A percentile compares a stretch with the other conserved stretches of the same genome.
Conservation (phyloP, 1,284 basidiomycete genomes). For the Boletus semigastroideus region DNA sequence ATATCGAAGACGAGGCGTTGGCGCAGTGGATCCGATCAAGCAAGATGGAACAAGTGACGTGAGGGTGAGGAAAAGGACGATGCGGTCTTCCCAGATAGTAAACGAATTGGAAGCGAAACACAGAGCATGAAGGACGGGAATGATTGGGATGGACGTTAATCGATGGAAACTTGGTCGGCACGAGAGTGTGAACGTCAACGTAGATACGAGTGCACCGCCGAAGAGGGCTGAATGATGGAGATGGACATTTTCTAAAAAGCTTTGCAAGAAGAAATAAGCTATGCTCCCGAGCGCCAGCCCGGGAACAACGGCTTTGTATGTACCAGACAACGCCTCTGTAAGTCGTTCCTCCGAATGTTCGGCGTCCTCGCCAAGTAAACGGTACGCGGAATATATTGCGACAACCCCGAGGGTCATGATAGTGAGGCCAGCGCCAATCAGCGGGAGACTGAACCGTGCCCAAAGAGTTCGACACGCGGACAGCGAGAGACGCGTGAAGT, state of each 20-base stretch:
- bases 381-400: slow-evolving; percentile 50
- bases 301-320: slow-evolving; percentile 38
- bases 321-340: slow-evolving; percentile 29
- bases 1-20: slow-evolving; percentile 66
- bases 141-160: slow-evolving; percentile 41
- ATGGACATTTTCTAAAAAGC: slow-evolving; percentile 40
- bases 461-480: slow-evolving; percentile 81
- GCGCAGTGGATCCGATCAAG: slow-evolving; percentile 62
- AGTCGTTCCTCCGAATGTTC: slow-evolving; percentile 37
- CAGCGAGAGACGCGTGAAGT: slow-evolving; percentile 68
- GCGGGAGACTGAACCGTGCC: slow-evolving; percentile 87
- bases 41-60: slow-evolving; percentile 61
- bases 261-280: slow-evolving; percentile 34
- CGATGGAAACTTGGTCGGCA: slow-evolving; percentile 13
- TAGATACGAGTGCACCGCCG: slow-evolving; percentile 29
- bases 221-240: slow-evolving; percentile 51
- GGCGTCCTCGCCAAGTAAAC: slow-evolving; percentile 33
- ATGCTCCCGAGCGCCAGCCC: slow-evolving; percentile 47
- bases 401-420: slow-evolving; percentile 49
- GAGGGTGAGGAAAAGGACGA: slow-evolving; percentile 73
- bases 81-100: slow-evolving; percentile 92
- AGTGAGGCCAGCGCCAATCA: slow-evolving; percentile 71
- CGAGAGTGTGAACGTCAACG: slow-evolving; percentile 11
- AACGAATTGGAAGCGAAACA: slow-evolving; percentile 91
- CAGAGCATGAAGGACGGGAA: slow-evolving; percentile 65